phyloP scores from a whole-genome alignment of 2,329 filamentous ascomycete genomes.

The Tothia fuscella region DNA sequence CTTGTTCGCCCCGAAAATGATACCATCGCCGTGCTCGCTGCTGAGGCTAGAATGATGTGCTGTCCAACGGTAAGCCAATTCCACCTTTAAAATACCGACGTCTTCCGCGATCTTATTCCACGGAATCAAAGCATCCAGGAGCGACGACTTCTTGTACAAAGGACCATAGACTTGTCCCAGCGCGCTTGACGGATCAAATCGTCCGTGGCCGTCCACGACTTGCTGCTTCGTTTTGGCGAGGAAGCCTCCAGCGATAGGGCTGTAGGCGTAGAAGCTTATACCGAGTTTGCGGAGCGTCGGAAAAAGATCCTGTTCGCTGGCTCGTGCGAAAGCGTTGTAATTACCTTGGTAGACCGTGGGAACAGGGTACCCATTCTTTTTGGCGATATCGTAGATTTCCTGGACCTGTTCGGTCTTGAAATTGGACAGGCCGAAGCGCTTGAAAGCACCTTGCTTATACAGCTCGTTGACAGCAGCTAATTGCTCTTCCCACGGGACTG shows the following conservation, averaged over 20 bases:
- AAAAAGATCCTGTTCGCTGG: conserved; percentile 30
- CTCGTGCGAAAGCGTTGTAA: conserved; percentile 29
- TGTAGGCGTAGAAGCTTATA: conserved; percentile 33
- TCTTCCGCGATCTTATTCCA: conserved; percentile 31
- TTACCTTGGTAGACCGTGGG: conserved; percentile 37
- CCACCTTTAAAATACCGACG: conserved; percentile 25
- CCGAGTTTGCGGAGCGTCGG: conserved; percentile 31
- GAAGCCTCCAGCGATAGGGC: conserved; percentile 22
- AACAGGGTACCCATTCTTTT: conserved; percentile 20
- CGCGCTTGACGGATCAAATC: conserved; percentile 3
- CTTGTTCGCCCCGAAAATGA: conserved; percentile 29
- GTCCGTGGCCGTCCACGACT: conserved; percentile 20
- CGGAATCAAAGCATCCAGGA: conserved; percentile 24
- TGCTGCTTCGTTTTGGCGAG: conserved; percentile 24
- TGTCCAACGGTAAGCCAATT: conserved; percentile 34
- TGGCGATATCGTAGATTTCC: conserved; percentile 20
- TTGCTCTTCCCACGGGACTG: background rate
- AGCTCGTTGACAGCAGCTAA: background rate
- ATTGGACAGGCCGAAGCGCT: conserved; percentile 5
- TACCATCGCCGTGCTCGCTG: conserved; percentile 26
- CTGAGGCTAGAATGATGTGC: conserved; percentile 25
- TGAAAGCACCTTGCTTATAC: background rate
- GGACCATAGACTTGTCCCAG: conserved; percentile 23
- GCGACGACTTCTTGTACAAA: conserved; percentile 26
- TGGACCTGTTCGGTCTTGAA: conserved; percentile 12